A percentile compares a stretch with the other conserved stretches of the same genome.
Conservation (phyloP, 352 stramenopile species). For the Phytophthora rubi region DNA sequence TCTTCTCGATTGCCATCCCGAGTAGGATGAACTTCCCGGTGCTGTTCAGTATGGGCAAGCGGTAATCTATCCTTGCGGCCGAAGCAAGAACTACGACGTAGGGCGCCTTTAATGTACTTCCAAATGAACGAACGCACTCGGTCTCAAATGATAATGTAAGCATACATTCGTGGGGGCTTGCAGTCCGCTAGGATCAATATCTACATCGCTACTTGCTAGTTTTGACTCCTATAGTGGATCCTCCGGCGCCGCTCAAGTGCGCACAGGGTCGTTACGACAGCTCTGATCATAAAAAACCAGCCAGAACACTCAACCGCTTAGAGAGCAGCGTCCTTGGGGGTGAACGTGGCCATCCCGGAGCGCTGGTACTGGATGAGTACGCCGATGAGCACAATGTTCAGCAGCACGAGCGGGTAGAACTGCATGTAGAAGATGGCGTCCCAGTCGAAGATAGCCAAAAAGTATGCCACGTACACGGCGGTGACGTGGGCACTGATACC, state of each 20-base stretch:
- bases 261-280: conserved; percentile 4
- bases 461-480: conserved; percentile 75
- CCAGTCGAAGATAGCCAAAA: conserved; percentile 75
- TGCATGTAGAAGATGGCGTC: conserved; percentile 80
- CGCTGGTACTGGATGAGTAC: conserved; percentile 68
- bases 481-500: conserved; percentile 82
- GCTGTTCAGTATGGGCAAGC: conserved; percentile 82
- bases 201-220: conserved; percentile 41
- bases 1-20: conserved; percentile 81
- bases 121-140: conserved; percentile 1
- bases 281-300: conserved; percentile 9
- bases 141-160: conserved; percentile 37
- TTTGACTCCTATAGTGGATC: conserved; percentile 25
- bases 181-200: conserved; percentile 42
- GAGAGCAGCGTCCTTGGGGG: conserved; percentile 48
- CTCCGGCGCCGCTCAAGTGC: conserved; percentile 6
- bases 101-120: conserved; percentile 12
- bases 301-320: conserved; percentile 23
- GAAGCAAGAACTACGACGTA: conserved; percentile 7
- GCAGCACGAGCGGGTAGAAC: conserved; percentile 72
- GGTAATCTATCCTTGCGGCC: conserved; percentile 39
- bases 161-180: conserved; percentile 38
- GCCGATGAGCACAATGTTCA: conserved; percentile 64
- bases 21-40: conserved; percentile 85
- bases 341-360: conserved; percentile 65